Base-by-base conservation (phyloP, 257 asterid species). In the Gentiana dahurica region DNA sequence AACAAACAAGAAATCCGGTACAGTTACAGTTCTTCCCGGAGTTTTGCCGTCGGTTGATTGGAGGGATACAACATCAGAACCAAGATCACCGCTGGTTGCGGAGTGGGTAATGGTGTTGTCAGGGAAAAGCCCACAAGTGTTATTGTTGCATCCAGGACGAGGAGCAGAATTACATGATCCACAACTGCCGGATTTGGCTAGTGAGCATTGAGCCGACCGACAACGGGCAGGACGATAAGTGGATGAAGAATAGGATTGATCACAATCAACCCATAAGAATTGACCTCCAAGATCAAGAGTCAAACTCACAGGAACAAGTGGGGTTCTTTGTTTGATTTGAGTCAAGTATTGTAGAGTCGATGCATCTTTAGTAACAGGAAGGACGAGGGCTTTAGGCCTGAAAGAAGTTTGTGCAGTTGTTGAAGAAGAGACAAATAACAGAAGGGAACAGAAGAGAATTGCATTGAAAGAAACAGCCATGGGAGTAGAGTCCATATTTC, bases 281-380 rank as follows among this genome's bases (percentile, higher is more conserved):
- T 68, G 76, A 7, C 72, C 76, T 13, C 79, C 79, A 51, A 74
- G 76, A 59, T 74, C 67, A 34, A 70, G 24, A 34, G 55, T 55
- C 35, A 74, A 60, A 12, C 66, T 70, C 1, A 74, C 65, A 0
- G 68, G 68, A 33, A 71, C 73, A 12, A 61, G 53, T 13, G 79
- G 76, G 1, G 70, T 74, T 48, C 76, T 66, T 57, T 74, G 79
- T 35, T 9, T 54, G 34, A 70, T 54, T n/a, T 44, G 35, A 8
- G 71, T 51, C 4, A 63, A 2, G 45, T 55, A 53, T 59, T 70
- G 76, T 13, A 49, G 60, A 44, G 73, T 62, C 12, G 62, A 9
- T 5, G 45, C 36, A 38, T 74, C 79, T 63, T 74, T 70, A 12
- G 58, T 53, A 34, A 70, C 70, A 2, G 66, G 69, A 66, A 73